Percentiles rank a stretch among this genome's conserved stretches.
Evolutionary conservation across 176 grass and related monocot species (phyloP).

Genomic region (Cymbopogon citratus): DNA sequence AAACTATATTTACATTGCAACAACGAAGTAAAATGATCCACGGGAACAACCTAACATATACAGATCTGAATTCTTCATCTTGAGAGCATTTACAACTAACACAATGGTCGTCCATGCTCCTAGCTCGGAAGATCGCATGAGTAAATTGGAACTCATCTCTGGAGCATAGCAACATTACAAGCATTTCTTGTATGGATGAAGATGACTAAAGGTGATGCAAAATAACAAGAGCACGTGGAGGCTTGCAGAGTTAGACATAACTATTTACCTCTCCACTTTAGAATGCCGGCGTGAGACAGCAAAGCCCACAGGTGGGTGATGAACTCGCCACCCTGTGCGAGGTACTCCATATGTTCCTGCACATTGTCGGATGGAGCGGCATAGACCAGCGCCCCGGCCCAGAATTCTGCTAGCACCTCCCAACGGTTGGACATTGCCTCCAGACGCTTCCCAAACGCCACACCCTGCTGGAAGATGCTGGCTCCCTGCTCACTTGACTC

Average conservation of each 20-base stretch:
- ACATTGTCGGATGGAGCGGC: background rate
- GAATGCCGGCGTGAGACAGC: background rate
- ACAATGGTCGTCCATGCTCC: too few species aligned
- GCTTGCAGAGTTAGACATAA: background rate
- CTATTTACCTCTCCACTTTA: background rate
- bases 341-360: background rate
- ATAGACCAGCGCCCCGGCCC: background rate
- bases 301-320: background rate
- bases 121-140: too few species aligned
- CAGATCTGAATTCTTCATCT: background rate
- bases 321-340: background rate
- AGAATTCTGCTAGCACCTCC: background rate
- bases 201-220: background rate
- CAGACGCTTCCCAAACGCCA: background rate
- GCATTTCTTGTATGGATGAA: background rate
- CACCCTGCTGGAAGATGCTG: background rate
- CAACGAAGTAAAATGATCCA: background rate
- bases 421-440: background rate
- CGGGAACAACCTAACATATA: background rate
- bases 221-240: background rate
- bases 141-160: too few species aligned
- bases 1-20: background rate
- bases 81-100: too few species aligned
- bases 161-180: too few species aligned
- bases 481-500: background rate